These are phyloP conservation scores for Yamadazyma endophytica DNA, from an alignment of 805 yeast genomes.

Conservation along the genomic window DNA sequence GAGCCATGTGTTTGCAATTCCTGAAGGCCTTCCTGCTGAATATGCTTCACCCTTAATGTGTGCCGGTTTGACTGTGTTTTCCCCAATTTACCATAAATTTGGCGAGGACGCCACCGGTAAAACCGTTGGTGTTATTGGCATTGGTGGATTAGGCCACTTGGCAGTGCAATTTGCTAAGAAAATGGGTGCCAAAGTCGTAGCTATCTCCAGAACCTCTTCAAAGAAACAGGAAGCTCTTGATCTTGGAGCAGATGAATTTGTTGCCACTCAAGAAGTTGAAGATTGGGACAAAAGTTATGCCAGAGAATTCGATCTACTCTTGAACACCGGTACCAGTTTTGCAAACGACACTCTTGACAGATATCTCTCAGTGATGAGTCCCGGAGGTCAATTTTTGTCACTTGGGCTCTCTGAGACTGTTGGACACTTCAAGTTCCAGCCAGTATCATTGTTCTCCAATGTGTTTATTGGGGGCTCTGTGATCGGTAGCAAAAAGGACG, in stretches of 20 bases:
- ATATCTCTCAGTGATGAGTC: slow-evolving; percentile 33
- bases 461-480: slow-evolving; percentile 24
- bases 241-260: slow-evolving; percentile 28
- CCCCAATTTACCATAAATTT: slow-evolving; percentile 37
- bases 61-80: slow-evolving; percentile 53
- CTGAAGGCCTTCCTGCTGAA: slow-evolving; percentile 38
- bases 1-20: slow-evolving; percentile 45
- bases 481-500: slow-evolving; percentile 32
- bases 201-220: slow-evolving; percentile 27
- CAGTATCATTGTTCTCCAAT: slow-evolving; percentile 20
- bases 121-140: slow-evolving; percentile 57
- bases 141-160: slow-evolving; percentile 68
- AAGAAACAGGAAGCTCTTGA: slow-evolving; percentile 27
- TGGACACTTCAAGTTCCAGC: slow-evolving; percentile 18
- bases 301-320: slow-evolving; percentile 45
- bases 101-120: slow-evolving; percentile 22
- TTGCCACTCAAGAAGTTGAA: slow-evolving; percentile 50
- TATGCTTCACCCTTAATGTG: slow-evolving; percentile 52
- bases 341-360: slow-evolving; percentile 45
- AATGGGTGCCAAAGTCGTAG: slow-evolving; percentile 59
- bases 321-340: slow-evolving; percentile 51
- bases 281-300: slow-evolving; percentile 32
- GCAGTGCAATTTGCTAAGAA: slow-evolving; percentile 57
- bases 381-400: slow-evolving; percentile 18
- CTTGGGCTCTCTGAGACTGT: slow-evolving; percentile 24